Conservation (phyloP, 257 asterid genomes). For the Rehmannia glutinosa region DNA sequence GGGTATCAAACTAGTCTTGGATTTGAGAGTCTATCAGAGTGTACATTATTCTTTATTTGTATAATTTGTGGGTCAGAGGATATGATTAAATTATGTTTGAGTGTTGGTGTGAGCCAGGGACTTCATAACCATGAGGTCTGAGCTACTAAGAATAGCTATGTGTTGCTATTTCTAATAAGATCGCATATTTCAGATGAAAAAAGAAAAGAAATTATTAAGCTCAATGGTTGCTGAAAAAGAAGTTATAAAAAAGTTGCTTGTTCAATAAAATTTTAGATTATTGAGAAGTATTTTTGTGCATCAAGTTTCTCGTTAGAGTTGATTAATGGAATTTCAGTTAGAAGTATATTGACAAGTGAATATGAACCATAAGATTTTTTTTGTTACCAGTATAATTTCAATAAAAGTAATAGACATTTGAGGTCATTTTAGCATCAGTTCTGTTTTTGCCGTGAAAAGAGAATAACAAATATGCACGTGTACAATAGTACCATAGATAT, state of each 20-base stretch:
- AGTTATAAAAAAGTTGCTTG: too few species aligned
- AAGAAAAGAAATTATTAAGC: not conserved
- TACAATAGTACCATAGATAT: too few species aligned
- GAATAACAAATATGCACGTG: too few species aligned
- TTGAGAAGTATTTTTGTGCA: not conserved
- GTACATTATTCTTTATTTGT: not conserved
- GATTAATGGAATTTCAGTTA: not conserved
- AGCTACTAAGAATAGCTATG: not conserved
- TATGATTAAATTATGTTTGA: too few species aligned
- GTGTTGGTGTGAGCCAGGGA: not conserved
- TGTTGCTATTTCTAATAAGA: not conserved
- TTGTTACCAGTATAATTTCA: too few species aligned
- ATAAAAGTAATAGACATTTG: too few species aligned
- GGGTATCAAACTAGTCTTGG: not conserved
- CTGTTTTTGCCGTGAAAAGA: too few species aligned
- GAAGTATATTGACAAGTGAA: too few species aligned
- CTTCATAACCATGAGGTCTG: not conserved
- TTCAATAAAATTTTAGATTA: too few species aligned
- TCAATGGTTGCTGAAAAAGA: not conserved
- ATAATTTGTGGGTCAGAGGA: too few species aligned
- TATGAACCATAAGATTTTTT: too few species aligned
- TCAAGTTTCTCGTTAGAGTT: not conserved
- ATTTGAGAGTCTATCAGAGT: not conserved
- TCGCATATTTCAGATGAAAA: not conserved
- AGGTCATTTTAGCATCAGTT: too few species aligned